These are phyloP conservation scores for Aspergillus biplanus DNA, from an alignment of 495 filamentous ascomycete genomes.

Conservation along the genomic window DNA sequence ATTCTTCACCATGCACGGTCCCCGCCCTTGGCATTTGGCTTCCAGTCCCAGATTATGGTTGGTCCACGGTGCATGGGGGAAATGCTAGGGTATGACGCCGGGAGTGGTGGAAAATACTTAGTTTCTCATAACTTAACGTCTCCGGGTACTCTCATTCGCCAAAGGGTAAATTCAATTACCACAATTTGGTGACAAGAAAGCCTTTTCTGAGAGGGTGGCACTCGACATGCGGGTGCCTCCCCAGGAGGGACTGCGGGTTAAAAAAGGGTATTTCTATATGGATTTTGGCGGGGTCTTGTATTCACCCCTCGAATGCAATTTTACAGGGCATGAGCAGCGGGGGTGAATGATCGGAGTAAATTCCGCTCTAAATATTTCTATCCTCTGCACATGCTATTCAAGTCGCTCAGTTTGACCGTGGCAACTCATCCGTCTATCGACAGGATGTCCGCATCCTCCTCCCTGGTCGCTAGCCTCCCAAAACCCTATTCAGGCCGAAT, in stretches of 20 bases:
- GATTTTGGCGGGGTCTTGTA: background rate
- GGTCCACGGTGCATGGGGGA: background rate
- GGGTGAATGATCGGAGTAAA: background rate
- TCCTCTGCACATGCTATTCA: background rate
- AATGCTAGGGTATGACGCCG: background rate
- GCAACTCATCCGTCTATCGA: background rate
- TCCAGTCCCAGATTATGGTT: background rate
- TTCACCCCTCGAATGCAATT: background rate
- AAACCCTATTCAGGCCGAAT: background rate
- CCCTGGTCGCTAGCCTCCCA: background rate
- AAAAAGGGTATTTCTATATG: background rate
- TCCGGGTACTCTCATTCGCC: background rate
- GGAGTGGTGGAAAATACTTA: background rate
- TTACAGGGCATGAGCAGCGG: background rate
- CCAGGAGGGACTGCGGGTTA: background rate
- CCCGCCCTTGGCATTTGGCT: background rate
- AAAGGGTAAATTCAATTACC: background rate
- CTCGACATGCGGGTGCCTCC: no score
- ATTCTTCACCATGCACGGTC: background rate
- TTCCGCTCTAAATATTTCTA: background rate
- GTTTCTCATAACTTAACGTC: background rate
- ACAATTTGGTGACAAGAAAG: background rate
- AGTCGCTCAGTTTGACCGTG: background rate
- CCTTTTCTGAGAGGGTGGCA: background rate
- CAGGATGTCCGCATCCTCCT: background rate